These are phyloP conservation scores for Solanum megistacrolobum DNA, from an alignment of 257 asterid species.

Conservation along the genomic window DNA sequence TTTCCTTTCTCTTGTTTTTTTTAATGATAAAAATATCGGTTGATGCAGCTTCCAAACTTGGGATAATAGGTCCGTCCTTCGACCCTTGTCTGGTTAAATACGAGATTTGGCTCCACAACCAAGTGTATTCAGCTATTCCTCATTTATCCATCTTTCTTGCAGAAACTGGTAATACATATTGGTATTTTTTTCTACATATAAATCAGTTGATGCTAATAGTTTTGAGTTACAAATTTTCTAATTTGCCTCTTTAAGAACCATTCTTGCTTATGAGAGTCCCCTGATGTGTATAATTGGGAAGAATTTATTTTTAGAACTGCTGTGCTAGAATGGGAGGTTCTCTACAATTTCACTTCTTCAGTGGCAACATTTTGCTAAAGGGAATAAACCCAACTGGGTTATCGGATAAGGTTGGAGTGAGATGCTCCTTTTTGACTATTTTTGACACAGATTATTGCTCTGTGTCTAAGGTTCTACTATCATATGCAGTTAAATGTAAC, in stretches of 20 bases:
- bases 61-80: background rate
- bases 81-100: background rate
- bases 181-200: background rate
- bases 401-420: conserved; percentile 25
- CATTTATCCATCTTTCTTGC: background rate
- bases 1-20: background rate
- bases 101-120: background rate
- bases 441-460: background rate
- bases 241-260: background rate
- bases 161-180: background rate
- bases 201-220: background rate
- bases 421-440: background rate
- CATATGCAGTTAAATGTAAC: conserved; percentile 15
- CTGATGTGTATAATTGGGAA: background rate
- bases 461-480: background rate
- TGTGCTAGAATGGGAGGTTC: conserved; percentile 10
- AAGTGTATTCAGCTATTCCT: background rate
- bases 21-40: background rate
- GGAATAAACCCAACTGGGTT: conserved; percentile 1
- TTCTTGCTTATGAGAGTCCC: background rate
- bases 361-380: conserved; percentile 11
- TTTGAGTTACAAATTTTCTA: background rate
- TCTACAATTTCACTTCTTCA: background rate
- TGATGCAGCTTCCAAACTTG: background rate
- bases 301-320: conserved; percentile 6